Conservation (phyloP, 331 rosid genomes). For the Erythrophleum ivorense region DNA sequence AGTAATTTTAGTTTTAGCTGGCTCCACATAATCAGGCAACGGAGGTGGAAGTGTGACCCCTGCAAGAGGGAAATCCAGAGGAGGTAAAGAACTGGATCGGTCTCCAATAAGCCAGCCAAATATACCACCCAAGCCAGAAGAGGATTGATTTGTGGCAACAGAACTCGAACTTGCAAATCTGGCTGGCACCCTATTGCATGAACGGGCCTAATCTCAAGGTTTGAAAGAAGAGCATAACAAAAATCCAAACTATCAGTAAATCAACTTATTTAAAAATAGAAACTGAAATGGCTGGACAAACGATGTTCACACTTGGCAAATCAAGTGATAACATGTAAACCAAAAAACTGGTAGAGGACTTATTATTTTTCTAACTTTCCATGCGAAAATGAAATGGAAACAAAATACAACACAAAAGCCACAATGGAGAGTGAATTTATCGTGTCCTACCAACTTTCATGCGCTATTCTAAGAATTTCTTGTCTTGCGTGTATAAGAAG, state of each 20-base stretch:
- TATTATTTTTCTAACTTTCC: background rate
- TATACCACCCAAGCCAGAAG: slow-evolving; percentile 68
- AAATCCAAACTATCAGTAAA: slow-evolving; percentile 33
- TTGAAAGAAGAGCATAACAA: slow-evolving; percentile 11
- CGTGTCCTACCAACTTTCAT: background rate
- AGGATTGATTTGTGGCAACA: slow-evolving; percentile 52
- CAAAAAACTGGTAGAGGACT: background rate
- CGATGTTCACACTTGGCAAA: background rate
- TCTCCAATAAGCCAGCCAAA: slow-evolving; percentile 81
- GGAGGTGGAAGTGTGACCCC: slow-evolving; percentile 73
- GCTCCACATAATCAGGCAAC: slow-evolving; percentile 82
- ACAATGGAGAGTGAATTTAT: background rate
- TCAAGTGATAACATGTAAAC: background rate
- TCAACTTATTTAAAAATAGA: background rate
- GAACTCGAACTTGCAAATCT: slow-evolving; percentile 83
- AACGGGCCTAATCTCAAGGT: slow-evolving; percentile 59
- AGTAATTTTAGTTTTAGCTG: slow-evolving; percentile 67
- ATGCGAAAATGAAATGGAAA: background rate
- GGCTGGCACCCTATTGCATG: slow-evolving; percentile 48
- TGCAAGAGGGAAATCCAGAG: slow-evolving; percentile 69
- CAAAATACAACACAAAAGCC: background rate
- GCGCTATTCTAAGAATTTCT: background rate
- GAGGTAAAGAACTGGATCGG: slow-evolving; percentile 57
- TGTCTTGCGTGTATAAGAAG: background rate
- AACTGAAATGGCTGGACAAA: background rate